Base-by-base conservation (phyloP, 2,329 filamentous ascomycete species). In the Cercospora beticola region DNA sequence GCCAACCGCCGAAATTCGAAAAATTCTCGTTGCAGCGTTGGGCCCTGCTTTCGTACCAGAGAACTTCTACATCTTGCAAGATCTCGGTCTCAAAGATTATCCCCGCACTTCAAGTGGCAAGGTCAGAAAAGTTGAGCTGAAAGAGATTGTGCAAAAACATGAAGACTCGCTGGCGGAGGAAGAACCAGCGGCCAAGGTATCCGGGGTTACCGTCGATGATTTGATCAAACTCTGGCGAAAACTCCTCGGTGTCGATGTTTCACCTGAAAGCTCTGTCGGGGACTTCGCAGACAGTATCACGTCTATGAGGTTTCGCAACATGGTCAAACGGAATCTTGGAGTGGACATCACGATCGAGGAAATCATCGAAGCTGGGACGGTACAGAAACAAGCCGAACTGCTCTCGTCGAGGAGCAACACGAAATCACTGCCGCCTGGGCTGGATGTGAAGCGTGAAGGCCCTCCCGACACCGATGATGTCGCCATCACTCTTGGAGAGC, bases 21-120 rank as follows among this genome's bases (percentile, higher is more conserved):
- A 68, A 0, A 58, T 57, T 5, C 65, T 72, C 5, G 40, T 60
- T 3, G 64, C 54, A 3, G 31, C 31, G 3, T 28, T 72, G 46
- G 71, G 70, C 1, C 54, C 62, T 12, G 12, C 63, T n/a, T 69
- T 68, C 36, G 65, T 65, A 6, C 67, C 64, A 7, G 64, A 69
- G n/a, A 65, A 73, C n/a, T 64, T 71, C 8, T 28, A 70, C 18
- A 62, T 56, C 2, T 18, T 72, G 21, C 28, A 66, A 16, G 33
- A 64, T 6, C 59, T 71, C 1, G 70, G 70, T 1, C 49, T 70
- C 14, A 62, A 69, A 12, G 70, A 73, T n/a, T 73, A 66, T 62
- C 72, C 72, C 12, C 62, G 64, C 14, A 71, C 66, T 1, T 63
- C 60, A 56, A 63, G 60, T 18, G 68, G 68, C 40, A 71, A 71